A percentile compares a stretch with the other conserved stretches of the same genome.
phyloP scores from a whole-genome alignment of 495 filamentous ascomycete genomes.

The Xylaria grammica region DNA sequence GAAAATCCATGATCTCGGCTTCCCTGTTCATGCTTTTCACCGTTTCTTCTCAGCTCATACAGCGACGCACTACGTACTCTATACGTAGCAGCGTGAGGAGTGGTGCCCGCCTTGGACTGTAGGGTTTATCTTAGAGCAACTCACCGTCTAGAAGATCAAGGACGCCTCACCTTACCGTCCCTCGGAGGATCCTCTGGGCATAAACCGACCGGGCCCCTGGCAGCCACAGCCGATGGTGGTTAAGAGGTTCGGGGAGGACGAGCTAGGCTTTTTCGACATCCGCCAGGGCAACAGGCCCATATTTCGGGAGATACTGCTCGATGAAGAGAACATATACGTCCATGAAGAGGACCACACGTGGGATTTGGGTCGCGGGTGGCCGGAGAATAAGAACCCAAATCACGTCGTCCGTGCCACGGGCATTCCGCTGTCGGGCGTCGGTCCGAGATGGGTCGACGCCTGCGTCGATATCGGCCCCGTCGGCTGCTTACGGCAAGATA shows the following conservation, averaged over 20 bases:
- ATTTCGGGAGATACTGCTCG: conserved; percentile 60
- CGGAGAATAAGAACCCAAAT: conserved; percentile 47
- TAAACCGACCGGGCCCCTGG: conserved; percentile 34
- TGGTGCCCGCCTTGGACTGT: conserved; percentile 64
- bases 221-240: conserved; percentile 55
- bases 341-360: conserved; percentile 57
- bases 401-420: conserved; percentile 55
- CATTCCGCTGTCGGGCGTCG: conserved; percentile 58
- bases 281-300: conserved; percentile 60
- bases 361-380: conserved; percentile 52
- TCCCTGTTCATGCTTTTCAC: conserved; percentile 63
- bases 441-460: conserved; percentile 57
- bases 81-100: conserved; percentile 70
- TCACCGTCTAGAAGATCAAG: conserved; percentile 73
- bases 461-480: conserved; percentile 55
- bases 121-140: conserved; percentile 63
- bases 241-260: conserved; percentile 58
- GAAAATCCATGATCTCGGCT: conserved; percentile 68
- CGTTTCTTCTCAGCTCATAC: conserved; percentile 71
- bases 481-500: too few relatives aligned
- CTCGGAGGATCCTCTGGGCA: conserved; percentile 58
- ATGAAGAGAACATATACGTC: conserved; percentile 58
- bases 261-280: conserved; percentile 63
- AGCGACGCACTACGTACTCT: conserved; percentile 67
- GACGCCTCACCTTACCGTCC: conserved; percentile 55